Percentiles rank a stretch among this genome's conserved stretches.
phyloP scores from a whole-genome alignment of 768 basidiomycete species.

The Flagelloscypha sp. region DNA sequence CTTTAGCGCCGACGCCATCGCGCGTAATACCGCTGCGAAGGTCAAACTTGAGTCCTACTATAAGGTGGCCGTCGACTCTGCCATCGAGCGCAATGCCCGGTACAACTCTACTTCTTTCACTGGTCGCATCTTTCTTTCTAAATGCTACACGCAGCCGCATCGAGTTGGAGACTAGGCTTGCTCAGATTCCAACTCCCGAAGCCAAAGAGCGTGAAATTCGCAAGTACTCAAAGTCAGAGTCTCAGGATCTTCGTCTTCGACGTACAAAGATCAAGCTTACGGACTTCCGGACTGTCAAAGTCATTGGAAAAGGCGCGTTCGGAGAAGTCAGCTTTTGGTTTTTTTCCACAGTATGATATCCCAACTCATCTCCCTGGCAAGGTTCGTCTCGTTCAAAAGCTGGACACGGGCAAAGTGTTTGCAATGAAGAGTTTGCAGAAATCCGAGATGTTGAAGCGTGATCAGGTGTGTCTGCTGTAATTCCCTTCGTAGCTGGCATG shows the following conservation, averaged over 20 bases:
- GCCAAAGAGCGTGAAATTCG: slow-evolving; percentile 84
- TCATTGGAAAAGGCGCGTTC: slow-evolving; percentile 98
- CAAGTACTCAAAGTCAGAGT: slow-evolving; percentile 80
- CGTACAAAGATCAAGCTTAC: slow-evolving; percentile 88
- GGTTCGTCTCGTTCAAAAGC: slow-evolving; percentile 95
- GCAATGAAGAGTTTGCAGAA: slow-evolving; percentile 99
- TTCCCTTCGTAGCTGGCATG: slow-evolving; percentile 2
- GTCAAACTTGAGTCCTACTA: slow-evolving; percentile 97
- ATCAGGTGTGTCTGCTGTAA: slow-evolving; percentile 63
- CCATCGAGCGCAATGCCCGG: slow-evolving; percentile 93
- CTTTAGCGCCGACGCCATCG: slow-evolving; percentile 81
- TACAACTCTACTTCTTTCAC: slow-evolving; percentile 21
- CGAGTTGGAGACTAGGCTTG: slow-evolving; percentile 79
- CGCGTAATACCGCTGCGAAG: slow-evolving; percentile 88
- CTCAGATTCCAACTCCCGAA: slow-evolving; percentile 66
- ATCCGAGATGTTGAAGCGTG: slow-evolving; percentile 98
- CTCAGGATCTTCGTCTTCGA: slow-evolving; percentile 82
- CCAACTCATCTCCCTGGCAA: slow-evolving; percentile 20
- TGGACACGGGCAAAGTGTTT: slow-evolving; percentile 95
- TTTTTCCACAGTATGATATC: slow-evolving; percentile 3
- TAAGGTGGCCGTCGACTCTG: slow-evolving; percentile 94
- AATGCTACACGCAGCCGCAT: slow-evolving; percentile 51
- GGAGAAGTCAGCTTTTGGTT: slow-evolving; percentile 58
- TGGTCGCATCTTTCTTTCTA: slow-evolving; percentile 4
- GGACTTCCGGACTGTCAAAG: slow-evolving; percentile 95